Percentiles rank a stretch among this genome's conserved stretches.
Conservation (phyloP, 345 rosid genomes). For the Lepidium africanum region DNA sequence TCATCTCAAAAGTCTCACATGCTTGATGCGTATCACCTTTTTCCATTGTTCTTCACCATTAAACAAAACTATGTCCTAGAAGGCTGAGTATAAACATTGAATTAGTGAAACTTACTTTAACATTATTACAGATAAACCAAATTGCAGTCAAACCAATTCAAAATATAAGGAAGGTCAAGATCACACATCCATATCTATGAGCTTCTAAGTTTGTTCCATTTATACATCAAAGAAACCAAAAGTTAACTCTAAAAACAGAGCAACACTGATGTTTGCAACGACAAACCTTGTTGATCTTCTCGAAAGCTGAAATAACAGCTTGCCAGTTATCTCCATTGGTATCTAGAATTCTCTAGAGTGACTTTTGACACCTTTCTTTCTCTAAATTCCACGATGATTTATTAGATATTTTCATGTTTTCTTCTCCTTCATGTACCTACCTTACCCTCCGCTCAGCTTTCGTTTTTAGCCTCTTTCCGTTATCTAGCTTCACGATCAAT, state of each 20-base stretch:
- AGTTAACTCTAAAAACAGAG: background rate
- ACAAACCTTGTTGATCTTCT: slow-evolving; percentile 71
- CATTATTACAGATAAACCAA: background rate
- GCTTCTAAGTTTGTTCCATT: background rate
- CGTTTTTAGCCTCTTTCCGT: slow-evolving; percentile 64
- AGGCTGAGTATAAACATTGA: slow-evolving; percentile 46
- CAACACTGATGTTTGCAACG: background rate
- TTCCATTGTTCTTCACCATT: slow-evolving; percentile 88
- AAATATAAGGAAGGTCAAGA: background rate
- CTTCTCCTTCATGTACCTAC: slow-evolving; percentile 58
- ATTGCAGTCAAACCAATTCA: background rate
- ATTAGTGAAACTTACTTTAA: background rate
- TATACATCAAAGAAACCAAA: background rate
- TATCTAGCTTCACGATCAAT: slow-evolving; percentile 84
- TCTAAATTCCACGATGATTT: slow-evolving; percentile 80
- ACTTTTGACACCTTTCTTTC: slow-evolving; percentile 51
- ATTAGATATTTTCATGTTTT: slow-evolving; percentile 34
- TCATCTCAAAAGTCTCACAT: slow-evolving; percentile 83
- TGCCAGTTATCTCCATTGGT: slow-evolving; percentile 87
- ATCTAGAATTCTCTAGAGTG: slow-evolving; percentile 51
- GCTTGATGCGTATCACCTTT: slow-evolving; percentile 97
- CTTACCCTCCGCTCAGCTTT: slow-evolving; percentile 56
- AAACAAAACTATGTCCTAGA: slow-evolving; percentile 91
- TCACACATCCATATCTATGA: background rate
- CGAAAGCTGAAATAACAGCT: slow-evolving; percentile 76